These are phyloP conservation scores for Malus sieversii DNA, from an alignment of 306 rosid genomes.

Conservation along the genomic window DNA sequence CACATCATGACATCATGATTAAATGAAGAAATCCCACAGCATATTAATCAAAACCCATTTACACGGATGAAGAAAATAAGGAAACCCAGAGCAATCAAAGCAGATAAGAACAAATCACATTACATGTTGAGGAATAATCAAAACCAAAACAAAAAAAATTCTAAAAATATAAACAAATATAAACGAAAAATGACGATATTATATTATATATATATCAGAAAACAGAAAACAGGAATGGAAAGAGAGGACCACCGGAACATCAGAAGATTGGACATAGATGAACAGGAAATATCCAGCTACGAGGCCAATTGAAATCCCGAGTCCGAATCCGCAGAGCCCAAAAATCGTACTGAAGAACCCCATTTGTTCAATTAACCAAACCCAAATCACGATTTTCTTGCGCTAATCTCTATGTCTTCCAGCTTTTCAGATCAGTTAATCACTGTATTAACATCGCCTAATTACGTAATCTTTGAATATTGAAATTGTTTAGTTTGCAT, in stretches of 20 bases:
- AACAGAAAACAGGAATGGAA: neutral
- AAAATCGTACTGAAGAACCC: constrained; percentile 66
- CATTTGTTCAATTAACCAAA: constrained; percentile 29
- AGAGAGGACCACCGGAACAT: constrained; percentile 47
- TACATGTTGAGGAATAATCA: neutral
- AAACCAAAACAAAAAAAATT: neutral
- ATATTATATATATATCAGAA: neutral
- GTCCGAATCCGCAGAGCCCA: constrained; percentile 74
- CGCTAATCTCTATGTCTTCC: constrained; percentile 2
- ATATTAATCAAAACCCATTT: neutral
- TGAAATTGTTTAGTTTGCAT: too few species aligned
- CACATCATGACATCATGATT: too few species aligned
- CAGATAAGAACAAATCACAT: neutral
- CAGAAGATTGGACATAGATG: constrained; percentile 49
- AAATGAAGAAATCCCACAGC: neutral
- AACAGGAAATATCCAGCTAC: constrained; percentile 75
- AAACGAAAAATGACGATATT: neutral
- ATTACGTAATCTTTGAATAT: neutral
- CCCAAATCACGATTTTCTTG: constrained; percentile 25
- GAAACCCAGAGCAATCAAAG: neutral
- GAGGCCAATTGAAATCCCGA: constrained; percentile 71
- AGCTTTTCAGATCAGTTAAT: neutral
- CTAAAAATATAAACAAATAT: neutral
- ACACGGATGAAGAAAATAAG: neutral
- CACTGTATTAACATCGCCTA: neutral